Evolutionary conservation across 2,329 filamentous ascomycete species (phyloP), one percentile per base, ranked within the genome.

Genomic region (Ceratocystiopsis minuta): DNA sequence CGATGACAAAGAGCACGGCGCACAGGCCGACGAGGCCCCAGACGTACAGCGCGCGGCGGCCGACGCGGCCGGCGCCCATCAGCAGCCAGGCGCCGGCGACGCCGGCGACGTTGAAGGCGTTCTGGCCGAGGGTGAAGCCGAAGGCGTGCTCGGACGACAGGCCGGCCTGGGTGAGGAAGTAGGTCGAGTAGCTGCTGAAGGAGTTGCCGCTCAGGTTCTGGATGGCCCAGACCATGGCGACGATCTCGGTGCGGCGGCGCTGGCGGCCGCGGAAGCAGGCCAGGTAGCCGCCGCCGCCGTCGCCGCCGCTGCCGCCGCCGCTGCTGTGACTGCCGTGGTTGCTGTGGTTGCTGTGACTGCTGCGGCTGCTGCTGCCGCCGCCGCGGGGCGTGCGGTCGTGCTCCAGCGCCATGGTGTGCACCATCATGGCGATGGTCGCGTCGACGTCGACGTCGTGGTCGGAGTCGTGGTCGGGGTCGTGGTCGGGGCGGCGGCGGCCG

Each of bases 351-450:
- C n/a, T n/a, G n/a, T n/a, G n/a, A n/a, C n/a, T n/a, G n/a, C n/a
- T n/a, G n/a, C n/a, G n/a, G n/a, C n/a, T n/a, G n/a, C n/a, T n/a
- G n/a, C n/a, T n/a, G n/a, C n/a, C n/a, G n/a, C n/a, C n/a, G n/a
- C n/a, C n/a, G n/a, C n/a, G n/a, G n/a, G n/a, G n/a, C n/a, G n/a
- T n/a, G n/a, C n/a, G n/a, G n/a, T n/a, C 69, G 54, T 82, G 70
- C 56, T 93, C 86, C 12, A 92, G 64, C 0, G 80, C 79, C 0
- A 81, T 87, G 0, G 85, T 94, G 55, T 92, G 83, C 1, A 85
- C 75, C 81, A 94, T 93, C 83, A 93, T 92, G 52, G 82, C 78
- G 39, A 93, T 67, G 0, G 83, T 90, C 60, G 90, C 83, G 47
- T 92, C 80, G 12, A 80, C 72, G 52, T 92, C 73, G 51, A 90